These are phyloP conservation scores for Ogataea zsoltii DNA, from an alignment of 805 yeast genomes.

Conservation along the genomic window DNA sequence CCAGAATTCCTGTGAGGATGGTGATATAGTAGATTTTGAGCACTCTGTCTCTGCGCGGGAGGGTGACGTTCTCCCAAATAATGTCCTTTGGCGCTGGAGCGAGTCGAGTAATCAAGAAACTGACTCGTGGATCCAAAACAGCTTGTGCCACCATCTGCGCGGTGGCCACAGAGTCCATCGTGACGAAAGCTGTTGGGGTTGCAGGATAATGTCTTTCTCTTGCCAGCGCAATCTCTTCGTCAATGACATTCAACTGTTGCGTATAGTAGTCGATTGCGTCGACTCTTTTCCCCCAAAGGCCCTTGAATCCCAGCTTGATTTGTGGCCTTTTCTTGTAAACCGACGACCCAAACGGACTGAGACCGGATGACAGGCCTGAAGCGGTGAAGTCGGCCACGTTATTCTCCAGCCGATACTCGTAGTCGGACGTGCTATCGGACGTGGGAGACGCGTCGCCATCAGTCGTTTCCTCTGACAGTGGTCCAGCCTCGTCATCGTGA, in stretches of 20 bases:
- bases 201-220: conserved; percentile 72
- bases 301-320: conserved; percentile 58
- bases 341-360: conserved; percentile 16
- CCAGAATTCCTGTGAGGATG: conserved; percentile 61
- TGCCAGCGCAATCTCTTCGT: conserved; percentile 65
- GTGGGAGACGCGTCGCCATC: background rate
- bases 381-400: conserved; percentile 7
- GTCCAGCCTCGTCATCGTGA: conserved; percentile 20
- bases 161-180: conserved; percentile 92
- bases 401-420: conserved; percentile 22
- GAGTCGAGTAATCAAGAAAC: conserved; percentile 73
- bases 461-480: background rate
- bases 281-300: conserved; percentile 64
- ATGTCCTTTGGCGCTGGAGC: conserved; percentile 98
- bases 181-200: conserved; percentile 88
- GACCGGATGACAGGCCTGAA: background rate
- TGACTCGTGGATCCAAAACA: conserved; percentile 84
- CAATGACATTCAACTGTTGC: conserved; percentile 65
- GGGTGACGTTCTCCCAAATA: conserved; percentile 86
- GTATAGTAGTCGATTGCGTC: conserved; percentile 84
- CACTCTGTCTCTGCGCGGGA: conserved; percentile 72
- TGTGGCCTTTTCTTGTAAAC: conserved; percentile 54
- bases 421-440: conserved; percentile 21
- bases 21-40: conserved; percentile 66
- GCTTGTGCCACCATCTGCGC: conserved; percentile 98